A percentile compares a stretch with the other conserved stretches of the same genome.
These are phyloP conservation scores for Neurospora sp. DNA, from an alignment of 2,329 filamentous ascomycete species.

Conservation along the genomic window DNA sequence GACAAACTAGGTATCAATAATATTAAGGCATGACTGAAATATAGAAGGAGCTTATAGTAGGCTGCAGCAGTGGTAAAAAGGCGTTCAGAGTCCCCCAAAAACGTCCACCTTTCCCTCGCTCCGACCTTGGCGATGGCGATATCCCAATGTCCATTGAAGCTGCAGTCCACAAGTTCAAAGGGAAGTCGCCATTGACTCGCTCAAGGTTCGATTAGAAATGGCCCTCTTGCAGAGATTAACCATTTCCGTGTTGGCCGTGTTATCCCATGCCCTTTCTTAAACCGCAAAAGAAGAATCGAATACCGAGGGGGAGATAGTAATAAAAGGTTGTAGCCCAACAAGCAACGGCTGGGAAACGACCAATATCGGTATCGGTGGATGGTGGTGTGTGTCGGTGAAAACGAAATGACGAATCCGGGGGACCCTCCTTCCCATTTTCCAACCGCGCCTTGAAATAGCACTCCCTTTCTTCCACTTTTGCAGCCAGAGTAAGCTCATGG, in stretches of 20 bases:
- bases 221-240: neutral
- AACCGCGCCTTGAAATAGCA: neutral
- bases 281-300: neutral
- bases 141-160: neutral
- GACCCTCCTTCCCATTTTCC: neutral
- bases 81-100: neutral
- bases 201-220: neutral
- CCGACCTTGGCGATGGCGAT: neutral
- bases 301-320: neutral
- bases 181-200: neutral
- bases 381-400: conserved; percentile 2
- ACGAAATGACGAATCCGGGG: neutral
- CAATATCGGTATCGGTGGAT: neutral
- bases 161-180: neutral
- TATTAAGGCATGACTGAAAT: conserved; percentile 5
- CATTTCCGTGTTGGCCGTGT: neutral
- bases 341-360: neutral
- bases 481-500: neutral
- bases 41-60: neutral
- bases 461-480: neutral
- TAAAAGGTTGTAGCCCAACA: neutral
- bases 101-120: neutral
- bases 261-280: neutral
- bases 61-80: neutral
- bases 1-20: conserved; percentile 7